phyloP scores from a whole-genome alignment of 2,329 filamentous ascomycete genomes.

The Ilyonectria mors-panacis region DNA sequence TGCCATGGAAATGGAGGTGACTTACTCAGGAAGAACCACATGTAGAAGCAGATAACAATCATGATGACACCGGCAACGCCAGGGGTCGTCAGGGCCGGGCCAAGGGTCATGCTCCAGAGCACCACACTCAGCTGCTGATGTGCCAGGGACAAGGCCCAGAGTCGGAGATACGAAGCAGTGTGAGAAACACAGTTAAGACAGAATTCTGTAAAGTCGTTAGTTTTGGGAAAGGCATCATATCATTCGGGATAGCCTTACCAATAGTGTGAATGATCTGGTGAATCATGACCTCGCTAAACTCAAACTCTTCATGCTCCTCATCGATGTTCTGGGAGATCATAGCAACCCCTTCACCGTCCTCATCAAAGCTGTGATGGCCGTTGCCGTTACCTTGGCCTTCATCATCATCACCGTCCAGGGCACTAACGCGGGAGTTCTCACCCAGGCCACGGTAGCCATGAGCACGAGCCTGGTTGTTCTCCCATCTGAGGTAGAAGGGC shows the following conservation, averaged over 20 bases:
- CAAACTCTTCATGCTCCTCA: constrained; percentile 95
- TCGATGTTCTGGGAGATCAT: constrained; percentile 91
- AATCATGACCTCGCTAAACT: constrained; percentile 98
- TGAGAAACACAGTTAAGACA: constrained; percentile 99
- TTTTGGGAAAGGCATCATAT: neutral
- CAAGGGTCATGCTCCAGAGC: constrained; percentile 96
- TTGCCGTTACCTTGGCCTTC: constrained; percentile 67
- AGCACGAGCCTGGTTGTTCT: constrained; percentile 90
- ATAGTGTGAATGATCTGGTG: constrained; percentile 99
- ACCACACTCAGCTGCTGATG: constrained; percentile 98
- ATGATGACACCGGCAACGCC: constrained; percentile 82
- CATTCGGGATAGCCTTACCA: constrained; percentile 69
- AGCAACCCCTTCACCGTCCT: constrained; percentile 85
- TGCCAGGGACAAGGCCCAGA: constrained; percentile 96
- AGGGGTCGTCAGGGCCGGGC: constrained; percentile 77
- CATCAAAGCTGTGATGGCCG: constrained; percentile 69
- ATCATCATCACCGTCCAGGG: constrained; percentile 90
- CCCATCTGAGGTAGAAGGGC: constrained; percentile 93
- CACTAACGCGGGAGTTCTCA: constrained; percentile 89
- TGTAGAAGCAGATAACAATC: constrained; percentile 85
- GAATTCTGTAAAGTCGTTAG: constrained; percentile 78
- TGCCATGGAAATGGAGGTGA: neutral
- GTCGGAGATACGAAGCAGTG: constrained; percentile 97
- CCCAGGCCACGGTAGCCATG: constrained; percentile 94
- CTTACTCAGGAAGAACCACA: constrained; percentile 89